Percentiles rank a stretch among this genome's conserved stretches.
These are phyloP conservation scores for Protostelium mycophagum DNA, from an alignment of 78 protist genomes.

Conservation along the genomic window DNA sequence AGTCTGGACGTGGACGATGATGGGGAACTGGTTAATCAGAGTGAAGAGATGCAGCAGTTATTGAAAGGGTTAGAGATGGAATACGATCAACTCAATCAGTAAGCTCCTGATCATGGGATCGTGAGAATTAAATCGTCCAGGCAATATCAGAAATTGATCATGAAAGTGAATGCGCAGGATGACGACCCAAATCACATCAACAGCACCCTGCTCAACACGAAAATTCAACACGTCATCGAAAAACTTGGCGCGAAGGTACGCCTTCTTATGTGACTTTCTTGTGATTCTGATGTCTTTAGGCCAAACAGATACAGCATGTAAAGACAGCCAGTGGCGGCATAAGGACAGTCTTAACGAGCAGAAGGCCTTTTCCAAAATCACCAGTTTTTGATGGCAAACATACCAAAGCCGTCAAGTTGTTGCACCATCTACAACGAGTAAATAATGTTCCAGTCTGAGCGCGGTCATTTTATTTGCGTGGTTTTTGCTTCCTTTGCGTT, in stretches of 20 bases:
- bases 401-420: background rate
- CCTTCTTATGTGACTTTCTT: background rate
- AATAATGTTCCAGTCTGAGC: too few relatives aligned
- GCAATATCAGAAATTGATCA: background rate
- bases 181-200: background rate
- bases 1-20: background rate
- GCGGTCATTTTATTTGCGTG: too few relatives aligned
- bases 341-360: background rate
- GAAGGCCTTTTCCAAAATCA: background rate
- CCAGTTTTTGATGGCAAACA: background rate
- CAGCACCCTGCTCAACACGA: background rate
- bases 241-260: background rate
- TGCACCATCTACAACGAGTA: background rate
- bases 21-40: background rate
- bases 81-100: background rate
- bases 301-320: background rate
- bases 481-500: too few relatives aligned
- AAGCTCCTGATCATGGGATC: background rate
- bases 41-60: background rate
- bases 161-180: background rate
- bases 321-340: background rate
- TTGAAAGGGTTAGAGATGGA: background rate
- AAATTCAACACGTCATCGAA: background rate
- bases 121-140: background rate
- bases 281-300: background rate